Evolutionary conservation across 768 basidiomycete genomes (phyloP).

Genomic region (Collybia mongolica): DNA sequence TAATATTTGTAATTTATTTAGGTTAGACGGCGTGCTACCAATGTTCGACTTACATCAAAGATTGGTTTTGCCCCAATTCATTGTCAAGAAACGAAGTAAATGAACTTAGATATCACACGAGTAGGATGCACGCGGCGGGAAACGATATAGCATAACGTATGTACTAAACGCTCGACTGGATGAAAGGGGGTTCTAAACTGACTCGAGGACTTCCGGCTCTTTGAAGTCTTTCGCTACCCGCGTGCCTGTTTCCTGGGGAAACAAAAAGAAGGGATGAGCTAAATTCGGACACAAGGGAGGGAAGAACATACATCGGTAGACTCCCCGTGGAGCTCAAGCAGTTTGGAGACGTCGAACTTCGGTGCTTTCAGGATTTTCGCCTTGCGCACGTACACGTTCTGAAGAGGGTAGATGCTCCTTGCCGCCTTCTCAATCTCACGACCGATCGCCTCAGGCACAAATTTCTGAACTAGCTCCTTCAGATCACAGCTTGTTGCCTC

Average conservation of each 20-base stretch:
- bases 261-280: conserved; percentile 6
- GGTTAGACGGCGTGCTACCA: too few species aligned
- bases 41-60: too few species aligned
- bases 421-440: conserved; percentile 99
- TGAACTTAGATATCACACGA: conserved; percentile 4
- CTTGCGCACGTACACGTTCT: conserved; percentile 99
- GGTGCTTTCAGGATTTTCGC: conserved; percentile 99
- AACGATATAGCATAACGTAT: too few species aligned
- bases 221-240: conserved; percentile 95
- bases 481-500: conserved; percentile 95
- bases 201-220: conserved; percentile 92
- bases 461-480: conserved; percentile 98
- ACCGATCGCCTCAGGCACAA: conserved; percentile 97
- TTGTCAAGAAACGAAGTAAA: too few species aligned
- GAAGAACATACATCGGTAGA: conserved; percentile 76
- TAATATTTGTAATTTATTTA: too few species aligned
- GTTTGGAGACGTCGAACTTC: conserved; percentile 93
- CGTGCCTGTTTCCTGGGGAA: conserved; percentile 84
- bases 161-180: too few species aligned
- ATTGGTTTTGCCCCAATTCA: too few species aligned
- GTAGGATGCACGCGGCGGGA: conserved; percentile 14
- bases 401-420: conserved; percentile 95
- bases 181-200: conserved; percentile 61
- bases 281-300: conserved; percentile 2
- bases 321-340: conserved; percentile 96